These are phyloP conservation scores for Podosphaera aphanis DNA, from an alignment of 2,329 filamentous ascomycete genomes.

Conservation along the genomic window DNA sequence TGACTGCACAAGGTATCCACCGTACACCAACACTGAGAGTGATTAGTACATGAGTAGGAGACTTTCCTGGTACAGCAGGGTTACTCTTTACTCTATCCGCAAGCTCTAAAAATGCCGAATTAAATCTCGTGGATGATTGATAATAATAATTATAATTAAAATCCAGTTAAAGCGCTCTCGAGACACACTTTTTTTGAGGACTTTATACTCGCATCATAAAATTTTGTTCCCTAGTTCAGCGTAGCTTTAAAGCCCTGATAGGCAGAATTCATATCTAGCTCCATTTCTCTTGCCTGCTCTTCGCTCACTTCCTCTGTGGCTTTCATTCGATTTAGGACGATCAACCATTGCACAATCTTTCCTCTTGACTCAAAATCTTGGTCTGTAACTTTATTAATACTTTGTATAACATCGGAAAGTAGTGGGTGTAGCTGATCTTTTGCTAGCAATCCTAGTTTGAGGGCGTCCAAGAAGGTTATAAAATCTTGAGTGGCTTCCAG, in stretches of 20 bases:
- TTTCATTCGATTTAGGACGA: slow-evolving; percentile 92
- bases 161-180: no score
- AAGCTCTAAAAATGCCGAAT: no score
- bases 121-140: no score
- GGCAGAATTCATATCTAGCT: slow-evolving; percentile 81
- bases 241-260: slow-evolving; percentile 70
- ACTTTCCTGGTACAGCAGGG: no score
- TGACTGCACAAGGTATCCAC: no score
- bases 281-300: slow-evolving; percentile 67
- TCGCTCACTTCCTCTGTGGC: slow-evolving; percentile 76
- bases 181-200: no score
- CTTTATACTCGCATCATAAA: slow-evolving; percentile 17
- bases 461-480: slow-evolving; percentile 88
- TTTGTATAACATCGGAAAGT: slow-evolving; percentile 85
- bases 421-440: slow-evolving; percentile 94
- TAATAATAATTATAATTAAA: no score
- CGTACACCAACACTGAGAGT: no score
- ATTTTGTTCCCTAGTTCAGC: slow-evolving; percentile 9
- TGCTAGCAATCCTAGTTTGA: slow-evolving; percentile 74
- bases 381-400: slow-evolving; percentile 90
- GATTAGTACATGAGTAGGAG: no score
- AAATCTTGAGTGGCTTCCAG: slow-evolving; percentile 90
- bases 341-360: slow-evolving; percentile 97
- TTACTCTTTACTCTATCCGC: no score
- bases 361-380: slow-evolving; percentile 83